Conservation (phyloP, 768 basidiomycete species). For the Porphyrellus cyaneotinctus region DNA sequence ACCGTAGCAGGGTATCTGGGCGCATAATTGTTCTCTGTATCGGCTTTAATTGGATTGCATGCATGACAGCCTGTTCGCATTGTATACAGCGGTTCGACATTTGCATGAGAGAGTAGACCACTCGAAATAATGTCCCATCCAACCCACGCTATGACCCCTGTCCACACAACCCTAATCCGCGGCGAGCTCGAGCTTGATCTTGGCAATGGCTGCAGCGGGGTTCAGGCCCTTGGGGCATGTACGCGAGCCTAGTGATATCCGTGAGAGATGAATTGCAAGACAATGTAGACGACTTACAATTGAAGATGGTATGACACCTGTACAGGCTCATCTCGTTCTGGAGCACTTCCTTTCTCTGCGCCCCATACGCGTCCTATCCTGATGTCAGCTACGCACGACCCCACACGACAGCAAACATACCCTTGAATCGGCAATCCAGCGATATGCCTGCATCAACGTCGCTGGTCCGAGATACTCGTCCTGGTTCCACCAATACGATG, state of each 20-base stretch:
- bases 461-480: constrained; percentile 98
- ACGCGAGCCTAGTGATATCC: constrained; percentile 55
- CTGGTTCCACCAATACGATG: constrained; percentile 99
- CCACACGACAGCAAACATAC: constrained; percentile 38
- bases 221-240: constrained; percentile 29
- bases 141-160: too few species aligned
- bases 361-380: constrained; percentile 65
- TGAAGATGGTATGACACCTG: constrained; percentile 93
- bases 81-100: too few species aligned
- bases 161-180: not conserved
- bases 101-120: too few species aligned
- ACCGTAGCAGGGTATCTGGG: too few species aligned
- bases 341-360: constrained; percentile 83
- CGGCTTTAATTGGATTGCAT: too few species aligned
- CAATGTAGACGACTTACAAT: constrained; percentile 50
- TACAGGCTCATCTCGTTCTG: constrained; percentile 85
- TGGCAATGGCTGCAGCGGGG: not conserved
- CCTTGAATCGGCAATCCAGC: constrained; percentile 97
- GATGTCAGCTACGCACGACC: not conserved
- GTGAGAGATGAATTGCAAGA: not conserved
- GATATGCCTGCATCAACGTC: constrained; percentile 92
- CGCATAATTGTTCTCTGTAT: too few species aligned
- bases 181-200: constrained; percentile 3
- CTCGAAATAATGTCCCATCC: too few species aligned
- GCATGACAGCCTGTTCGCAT: too few species aligned